Base-by-base conservation (phyloP, 306 rosid species). In the Corylus avellana region DNA sequence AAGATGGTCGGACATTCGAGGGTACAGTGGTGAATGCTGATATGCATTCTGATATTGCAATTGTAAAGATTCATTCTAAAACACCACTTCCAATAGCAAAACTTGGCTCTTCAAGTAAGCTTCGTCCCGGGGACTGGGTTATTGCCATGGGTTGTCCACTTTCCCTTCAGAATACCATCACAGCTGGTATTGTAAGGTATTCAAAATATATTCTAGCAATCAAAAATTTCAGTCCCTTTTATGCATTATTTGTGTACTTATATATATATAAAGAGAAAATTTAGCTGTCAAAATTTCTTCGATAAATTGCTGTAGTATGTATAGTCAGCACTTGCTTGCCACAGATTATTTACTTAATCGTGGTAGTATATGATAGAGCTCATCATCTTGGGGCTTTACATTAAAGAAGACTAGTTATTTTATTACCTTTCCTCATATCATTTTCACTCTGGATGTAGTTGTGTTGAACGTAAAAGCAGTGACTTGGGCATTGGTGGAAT, bases 101-200 rank as follows among this genome's bases (percentile, higher is more conserved):
- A 73, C 84, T 91, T 12, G 98, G 98, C 72, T 87, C 91, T 75
- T 95, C 97, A 54, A 83, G 89, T 29, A 87, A 57, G 86, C 94
- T 95, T 76, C 97, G 88, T 58, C 98, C 98, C 22, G 98, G 98
- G 76, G 98, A 95, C 64, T 95, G 98, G 97, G 97, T 93, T 35
- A 44, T 92, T 78, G 91, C 98, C 39, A 53, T 95, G 82, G 98
- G 97, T 25, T 91, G 98, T 83, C 98, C 98, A 14, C 93, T 78
- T 69, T 87, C 96, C n/a, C 96, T 93, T 84, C 94, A 93, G 88
- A 95, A 91, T 81, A 92, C 98, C 5, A 89, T 95, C 78, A 95
- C 98, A 63, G 90, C 97, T 82, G 98, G 98, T 78, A 95, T 95
- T 51, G 89, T 95, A 70, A 95, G 98, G 98, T 92, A 56, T 13